Evolutionary conservation across 2,329 filamentous ascomycete genomes (phyloP), one percentile per base, ranked within the genome.

Genomic region (Venturia oleaginea): DNA sequence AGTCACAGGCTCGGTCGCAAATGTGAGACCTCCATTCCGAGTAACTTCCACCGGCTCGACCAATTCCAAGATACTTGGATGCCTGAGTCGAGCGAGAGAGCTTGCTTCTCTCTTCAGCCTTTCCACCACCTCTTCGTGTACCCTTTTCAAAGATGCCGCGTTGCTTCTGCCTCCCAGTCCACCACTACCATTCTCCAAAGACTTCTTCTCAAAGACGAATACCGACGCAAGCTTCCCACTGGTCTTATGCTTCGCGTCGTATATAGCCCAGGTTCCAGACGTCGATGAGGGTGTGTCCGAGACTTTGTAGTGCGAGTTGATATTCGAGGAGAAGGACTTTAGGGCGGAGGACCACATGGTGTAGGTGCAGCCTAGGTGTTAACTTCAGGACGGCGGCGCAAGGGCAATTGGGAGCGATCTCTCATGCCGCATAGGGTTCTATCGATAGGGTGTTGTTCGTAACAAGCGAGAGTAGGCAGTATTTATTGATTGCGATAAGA

Each of bases 41-140:
- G 91, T 97, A 68, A 99, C 94, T 75, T 99, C 94, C 7, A 97
- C 90, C 0, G 94, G 94, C 75, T 99, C 94, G 55, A 92, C 89
- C 42, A 99, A 82, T 74, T 99, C 94, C 57, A 99, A 81, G 63
- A 99, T 86, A 68, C 89, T 95, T 0, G 94, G 94, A 73, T 99
- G 94, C 32, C 94, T 85, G 68, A 99, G 79, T 67, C 91, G 87
- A 51, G 94, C 92, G 43, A 99, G 82, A 67, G 89, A 92, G 67
- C 90, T 90, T 1, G 92, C 94, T 76, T 97, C 94, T 73, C 92
- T 92, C 78, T 91, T 96, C 69, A 99, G 76, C 64, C 92, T 84
- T 72, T 97, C 93, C 59, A 97, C 82, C 2, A 96, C 91, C 76
- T 97, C 93, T 68, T 97, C 93, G 43, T 92, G 85, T 24, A 87